A percentile compares a stretch with the other conserved stretches of the same genome.
Evolutionary conservation across 2,329 filamentous ascomycete genomes (phyloP).

Genomic region (Chrysosphaeria jannelii): DNA sequence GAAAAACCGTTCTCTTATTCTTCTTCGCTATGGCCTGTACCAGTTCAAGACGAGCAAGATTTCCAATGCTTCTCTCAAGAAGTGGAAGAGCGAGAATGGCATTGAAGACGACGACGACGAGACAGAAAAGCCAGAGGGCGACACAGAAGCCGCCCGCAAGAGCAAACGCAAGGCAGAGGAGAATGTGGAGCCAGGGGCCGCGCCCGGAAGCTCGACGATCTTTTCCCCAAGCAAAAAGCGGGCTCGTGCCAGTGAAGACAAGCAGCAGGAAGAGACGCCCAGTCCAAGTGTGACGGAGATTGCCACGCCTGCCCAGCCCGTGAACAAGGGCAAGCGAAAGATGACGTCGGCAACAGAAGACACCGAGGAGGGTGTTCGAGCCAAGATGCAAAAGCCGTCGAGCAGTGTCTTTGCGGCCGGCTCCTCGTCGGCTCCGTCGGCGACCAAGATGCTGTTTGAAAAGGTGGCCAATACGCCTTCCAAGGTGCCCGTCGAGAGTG

Average conservation of each 20-base stretch:
- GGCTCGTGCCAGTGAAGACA: constrained; percentile 8
- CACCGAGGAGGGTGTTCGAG: constrained; percentile 15
- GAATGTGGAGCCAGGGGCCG: constrained; percentile 6
- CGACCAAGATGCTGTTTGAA: constrained; percentile 24
- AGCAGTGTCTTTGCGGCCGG: background rate
- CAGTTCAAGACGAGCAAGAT: constrained; percentile 31
- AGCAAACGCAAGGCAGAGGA: background rate
- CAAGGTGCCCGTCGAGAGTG: constrained; percentile 4
- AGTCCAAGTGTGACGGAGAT: constrained; percentile 10
- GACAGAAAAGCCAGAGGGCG: too few relatives aligned
- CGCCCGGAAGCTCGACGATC: constrained; percentile 7
- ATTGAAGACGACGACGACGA: constrained; percentile 20
- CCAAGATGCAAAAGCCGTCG: constrained; percentile 17
- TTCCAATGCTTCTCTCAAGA: constrained; percentile 23
- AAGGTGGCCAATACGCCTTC: constrained; percentile 22
- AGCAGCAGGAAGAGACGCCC: constrained; percentile 11
- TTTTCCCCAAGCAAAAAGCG: constrained; percentile 16
- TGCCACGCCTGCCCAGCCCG: constrained; percentile 8
- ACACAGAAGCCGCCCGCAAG: background rate
- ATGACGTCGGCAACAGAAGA: constrained; percentile 14
- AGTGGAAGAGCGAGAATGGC: constrained; percentile 25
- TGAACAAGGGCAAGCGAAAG: constrained; percentile 21
- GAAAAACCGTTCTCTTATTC: constrained; percentile 29
- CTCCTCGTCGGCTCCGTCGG: constrained; percentile 12
- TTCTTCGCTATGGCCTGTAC: constrained; percentile 29